Conservation (phyloP, 352 stramenopile species). For the Pythium phragmiticola region DNA sequence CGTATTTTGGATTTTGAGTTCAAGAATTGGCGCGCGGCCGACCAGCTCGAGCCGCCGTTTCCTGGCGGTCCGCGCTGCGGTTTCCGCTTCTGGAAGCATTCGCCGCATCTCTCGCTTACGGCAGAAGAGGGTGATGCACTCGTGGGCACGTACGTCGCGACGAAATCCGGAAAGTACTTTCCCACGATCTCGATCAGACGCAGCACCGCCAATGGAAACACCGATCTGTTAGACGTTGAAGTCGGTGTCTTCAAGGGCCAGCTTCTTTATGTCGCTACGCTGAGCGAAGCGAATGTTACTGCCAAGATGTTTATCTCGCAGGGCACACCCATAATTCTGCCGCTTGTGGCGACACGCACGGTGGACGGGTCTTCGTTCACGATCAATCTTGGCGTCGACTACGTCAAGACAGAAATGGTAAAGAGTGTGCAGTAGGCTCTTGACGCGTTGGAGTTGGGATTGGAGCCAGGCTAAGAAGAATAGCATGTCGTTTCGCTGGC, state of each 20-base stretch:
- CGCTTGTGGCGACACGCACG: background rate
- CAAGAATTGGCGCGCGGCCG: constrained; percentile 32
- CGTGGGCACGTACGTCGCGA: constrained; percentile 42
- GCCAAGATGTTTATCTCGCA: constrained; percentile 3
- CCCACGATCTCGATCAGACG: constrained; percentile 30
- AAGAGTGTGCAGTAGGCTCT: too few relatives aligned
- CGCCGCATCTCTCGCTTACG: constrained; percentile 28
- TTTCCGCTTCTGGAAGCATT: constrained; percentile 44
- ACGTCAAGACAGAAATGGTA: constrained; percentile 1
- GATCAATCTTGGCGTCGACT: constrained; percentile 11
- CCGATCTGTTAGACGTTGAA: background rate
- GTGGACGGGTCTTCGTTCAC: background rate
- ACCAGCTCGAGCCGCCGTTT: constrained; percentile 33
- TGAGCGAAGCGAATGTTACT: background rate
- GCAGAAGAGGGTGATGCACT: constrained; percentile 30
- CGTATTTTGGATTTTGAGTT: constrained; percentile 48
- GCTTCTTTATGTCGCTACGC: constrained; percentile 1
- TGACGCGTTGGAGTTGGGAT: too few relatives aligned
- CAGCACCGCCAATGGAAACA: background rate
- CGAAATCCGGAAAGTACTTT: constrained; percentile 41
- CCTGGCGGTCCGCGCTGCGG: constrained; percentile 41
- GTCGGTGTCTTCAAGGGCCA: background rate
- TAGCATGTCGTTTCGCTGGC: background rate
- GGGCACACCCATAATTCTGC: background rate
- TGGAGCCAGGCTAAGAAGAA: too few relatives aligned